These are phyloP conservation scores for Oryza coarctata DNA, from an alignment of 176 grass and related monocot genomes.

Conservation along the genomic window DNA sequence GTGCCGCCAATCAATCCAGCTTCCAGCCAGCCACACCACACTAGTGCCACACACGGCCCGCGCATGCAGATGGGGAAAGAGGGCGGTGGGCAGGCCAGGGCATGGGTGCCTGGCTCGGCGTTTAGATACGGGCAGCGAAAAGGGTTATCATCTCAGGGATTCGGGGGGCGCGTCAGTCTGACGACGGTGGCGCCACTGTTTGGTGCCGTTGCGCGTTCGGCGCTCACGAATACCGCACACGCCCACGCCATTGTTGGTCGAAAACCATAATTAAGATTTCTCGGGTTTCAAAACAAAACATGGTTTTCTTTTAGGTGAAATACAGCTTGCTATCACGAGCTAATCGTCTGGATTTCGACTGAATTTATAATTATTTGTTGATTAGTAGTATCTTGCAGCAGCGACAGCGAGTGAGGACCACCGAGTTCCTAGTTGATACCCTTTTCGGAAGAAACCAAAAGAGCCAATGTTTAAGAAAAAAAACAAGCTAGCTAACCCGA, in stretches of 20 bases:
- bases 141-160: background rate
- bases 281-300: too few species aligned
- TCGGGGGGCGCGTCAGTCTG: background rate
- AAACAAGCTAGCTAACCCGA: background rate
- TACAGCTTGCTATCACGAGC: too few species aligned
- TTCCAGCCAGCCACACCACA: too few species aligned
- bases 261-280: too few species aligned
- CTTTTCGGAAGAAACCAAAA: background rate
- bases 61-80: background rate
- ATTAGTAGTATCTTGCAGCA: too few species aligned
- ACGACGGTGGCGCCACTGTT: background rate
- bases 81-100: background rate
- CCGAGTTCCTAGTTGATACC: background rate
- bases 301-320: too few species aligned
- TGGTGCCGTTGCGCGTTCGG: background rate
- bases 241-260: too few species aligned
- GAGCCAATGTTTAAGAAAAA: background rate
- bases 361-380: too few species aligned
- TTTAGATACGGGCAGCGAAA: background rate
- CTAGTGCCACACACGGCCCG: background rate
- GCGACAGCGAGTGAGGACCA: too few species aligned
- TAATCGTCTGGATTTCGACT: too few species aligned
- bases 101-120: background rate
- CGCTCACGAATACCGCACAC: background rate
- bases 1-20: conserved; percentile 14